Base-by-base conservation (phyloP, 2,329 filamentous ascomycete species). In the Trichoderma endophyticum region DNA sequence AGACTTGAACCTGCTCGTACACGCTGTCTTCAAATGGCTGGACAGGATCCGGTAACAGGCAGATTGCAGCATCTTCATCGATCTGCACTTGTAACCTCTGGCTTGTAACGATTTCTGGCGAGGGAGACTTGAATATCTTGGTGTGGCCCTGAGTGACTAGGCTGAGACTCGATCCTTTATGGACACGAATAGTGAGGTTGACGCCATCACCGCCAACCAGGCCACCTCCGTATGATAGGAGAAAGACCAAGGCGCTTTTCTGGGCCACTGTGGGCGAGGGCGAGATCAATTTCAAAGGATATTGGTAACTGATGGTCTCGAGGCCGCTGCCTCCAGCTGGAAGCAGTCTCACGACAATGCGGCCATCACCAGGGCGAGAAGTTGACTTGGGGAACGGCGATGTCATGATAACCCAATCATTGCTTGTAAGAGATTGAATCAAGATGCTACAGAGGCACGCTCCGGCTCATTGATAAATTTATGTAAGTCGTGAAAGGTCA, bases 141-240 rank as follows among this genome's bases (percentile, higher is more conserved):
- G 96, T 98, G 82, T 94, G 94, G 67, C 95, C 95, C 84, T 91
- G 89, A 0, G 89, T 91, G 73, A 89, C 88, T 43, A 91, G 82
- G 76, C 86, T 89, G 69, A 98, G 87, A 73, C 90, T 91, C 5
- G 93, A 91, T 3, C 84, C 82, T 3, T 85, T 76, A 12, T 89
- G 88, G 62, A 97, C 85, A 11, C 87, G 86, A 73, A 97, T 87
- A 24, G 85, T 84, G 30, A 99, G 88, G 77, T 91, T 86, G 80
- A 98, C 91, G 74, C 88, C 86, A 81, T 99, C 96, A 56, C 95
- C 94, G 14, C 92, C 93, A 2, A 99, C 93, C 15, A 99, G 89
- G 2, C 96, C 96, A 57, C 96, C 96, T 64, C 96, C 96, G 79
- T 98, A 99, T 0, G 95, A 97, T 63, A 99, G 87, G 48, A 98